phyloP scores from a whole-genome alignment of 768 basidiomycete genomes.

The Termitomyces titanicus region DNA sequence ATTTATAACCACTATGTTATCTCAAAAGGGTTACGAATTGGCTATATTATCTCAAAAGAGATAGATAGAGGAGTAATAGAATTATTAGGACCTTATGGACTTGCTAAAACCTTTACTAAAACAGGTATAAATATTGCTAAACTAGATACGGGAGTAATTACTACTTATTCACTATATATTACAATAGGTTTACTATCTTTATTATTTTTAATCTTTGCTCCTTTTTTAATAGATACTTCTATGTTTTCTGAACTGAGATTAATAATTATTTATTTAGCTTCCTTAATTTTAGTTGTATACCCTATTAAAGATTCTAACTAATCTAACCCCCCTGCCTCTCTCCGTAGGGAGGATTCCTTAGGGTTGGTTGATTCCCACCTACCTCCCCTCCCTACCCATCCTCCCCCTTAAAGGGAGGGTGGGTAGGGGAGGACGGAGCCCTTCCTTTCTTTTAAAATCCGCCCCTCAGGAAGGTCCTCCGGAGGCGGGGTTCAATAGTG shows the following conservation, averaged over 20 bases:
- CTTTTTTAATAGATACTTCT: constrained; percentile 7
- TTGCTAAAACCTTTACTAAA: constrained; percentile 2
- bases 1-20: constrained; percentile 5
- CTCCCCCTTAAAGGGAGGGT: too few species aligned
- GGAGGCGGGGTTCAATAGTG: too few species aligned
- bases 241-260: constrained; percentile 3
- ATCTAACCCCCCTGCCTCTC: too few species aligned
- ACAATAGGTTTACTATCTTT: constrained; percentile 6
- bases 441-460: too few species aligned
- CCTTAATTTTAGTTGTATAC: constrained; percentile 1
- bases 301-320: neutral
- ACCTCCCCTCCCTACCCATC: too few species aligned
- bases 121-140: constrained; percentile 5
- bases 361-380: too few species aligned
- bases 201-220: constrained; percentile 6
- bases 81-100: constrained; percentile 3
- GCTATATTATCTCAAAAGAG: constrained; percentile 4
- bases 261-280: constrained; percentile 6
- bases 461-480: too few species aligned
- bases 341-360: too few species aligned
- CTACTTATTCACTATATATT: constrained; percentile 5
- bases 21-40: constrained; percentile 4
- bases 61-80: constrained; percentile 7
- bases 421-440: too few species aligned
- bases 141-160: constrained; percentile 5